Conservation (phyloP, 495 filamentous ascomycete genomes). For the Amphirosellinia nigrospora region DNA sequence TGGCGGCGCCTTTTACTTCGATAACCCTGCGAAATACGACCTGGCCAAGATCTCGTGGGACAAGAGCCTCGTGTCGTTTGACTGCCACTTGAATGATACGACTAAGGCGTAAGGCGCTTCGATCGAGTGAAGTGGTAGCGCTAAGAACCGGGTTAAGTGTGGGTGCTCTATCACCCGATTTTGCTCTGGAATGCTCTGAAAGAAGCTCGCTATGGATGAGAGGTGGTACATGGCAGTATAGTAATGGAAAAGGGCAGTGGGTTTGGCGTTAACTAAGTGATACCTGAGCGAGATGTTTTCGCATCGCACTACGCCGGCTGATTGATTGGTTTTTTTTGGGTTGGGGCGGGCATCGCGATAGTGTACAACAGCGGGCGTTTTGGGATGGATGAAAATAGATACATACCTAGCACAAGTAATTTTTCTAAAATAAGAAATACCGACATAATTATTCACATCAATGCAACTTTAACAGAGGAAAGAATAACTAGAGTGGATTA, state of each 20-base stretch:
- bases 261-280: neutral
- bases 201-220: neutral
- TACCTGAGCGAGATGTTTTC: neutral
- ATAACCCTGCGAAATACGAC: slow-evolving; percentile 46
- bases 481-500: neutral
- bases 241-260: neutral
- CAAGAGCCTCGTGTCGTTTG: slow-evolving; percentile 44
- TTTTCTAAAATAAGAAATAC: neutral
- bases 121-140: neutral
- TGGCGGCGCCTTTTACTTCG: slow-evolving; percentile 42
- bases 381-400: neutral
- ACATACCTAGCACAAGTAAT: slow-evolving; percentile 9
- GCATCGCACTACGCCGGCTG: no score
- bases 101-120: slow-evolving; percentile 13
- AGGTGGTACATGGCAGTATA: neutral
- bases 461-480: neutral
- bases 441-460: neutral
- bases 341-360: slow-evolving; percentile 1
- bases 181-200: neutral
- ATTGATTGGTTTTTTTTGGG: neutral
- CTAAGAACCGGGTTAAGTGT: neutral
- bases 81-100: slow-evolving; percentile 39
- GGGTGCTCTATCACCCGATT: neutral
- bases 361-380: neutral
- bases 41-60: slow-evolving; percentile 45